Conservation (phyloP, 192 early-diverging fungal species). For the Dissophora globulifera region DNA sequence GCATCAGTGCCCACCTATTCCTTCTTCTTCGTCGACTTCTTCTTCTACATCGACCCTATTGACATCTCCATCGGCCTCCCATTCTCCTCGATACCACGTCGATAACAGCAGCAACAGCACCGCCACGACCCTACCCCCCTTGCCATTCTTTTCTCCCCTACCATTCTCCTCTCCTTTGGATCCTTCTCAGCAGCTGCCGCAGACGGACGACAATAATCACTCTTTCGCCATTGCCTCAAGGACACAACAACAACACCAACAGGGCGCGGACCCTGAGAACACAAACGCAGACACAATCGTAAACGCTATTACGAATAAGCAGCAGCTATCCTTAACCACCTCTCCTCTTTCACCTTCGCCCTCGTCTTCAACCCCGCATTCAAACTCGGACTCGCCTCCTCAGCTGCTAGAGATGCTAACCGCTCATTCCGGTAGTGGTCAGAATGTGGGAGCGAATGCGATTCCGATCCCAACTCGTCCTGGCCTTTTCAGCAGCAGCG, state of each 20-base stretch:
- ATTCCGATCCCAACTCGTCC: conserved; percentile 12
- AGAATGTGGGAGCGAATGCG: neutral
- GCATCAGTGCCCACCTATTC: neutral
- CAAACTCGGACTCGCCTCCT: neutral
- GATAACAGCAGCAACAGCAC: conserved; percentile 12
- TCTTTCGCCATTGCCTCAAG: neutral
- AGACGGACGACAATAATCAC: no score
- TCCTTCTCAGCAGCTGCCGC: no score
- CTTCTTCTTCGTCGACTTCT: neutral
- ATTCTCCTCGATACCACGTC: conserved; percentile 14
- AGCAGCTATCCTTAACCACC: neutral
- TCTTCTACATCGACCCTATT: neutral
- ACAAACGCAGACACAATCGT: neutral
- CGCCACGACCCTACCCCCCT: conserved; percentile 19
- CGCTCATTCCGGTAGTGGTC: conserved; percentile 4
- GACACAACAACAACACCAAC: conserved; percentile 14
- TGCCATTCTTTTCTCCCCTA: conserved; percentile 15
- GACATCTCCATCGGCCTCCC: neutral
- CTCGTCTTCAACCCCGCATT: neutral
- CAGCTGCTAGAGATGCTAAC: neutral
- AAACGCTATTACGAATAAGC: neutral
- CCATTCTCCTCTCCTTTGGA: conserved; percentile 1
- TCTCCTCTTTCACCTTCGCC: neutral
- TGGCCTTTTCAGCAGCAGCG: neutral
- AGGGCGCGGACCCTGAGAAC: neutral